These are phyloP conservation scores for Zygoascus tannicola DNA, from an alignment of 805 yeast species.

Conservation along the genomic window DNA sequence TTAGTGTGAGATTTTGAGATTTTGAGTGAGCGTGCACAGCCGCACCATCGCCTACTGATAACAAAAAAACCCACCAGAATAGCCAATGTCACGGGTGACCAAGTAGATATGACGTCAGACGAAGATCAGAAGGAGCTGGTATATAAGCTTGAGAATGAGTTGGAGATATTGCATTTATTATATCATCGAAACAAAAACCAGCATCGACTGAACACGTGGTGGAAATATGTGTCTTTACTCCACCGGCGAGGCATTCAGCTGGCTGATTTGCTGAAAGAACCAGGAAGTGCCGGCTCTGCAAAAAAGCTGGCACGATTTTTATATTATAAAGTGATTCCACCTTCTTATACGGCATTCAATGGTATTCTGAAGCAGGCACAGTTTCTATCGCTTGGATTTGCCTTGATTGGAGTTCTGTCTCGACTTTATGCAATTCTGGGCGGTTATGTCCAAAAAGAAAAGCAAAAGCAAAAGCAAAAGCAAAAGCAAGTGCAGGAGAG, in stretches of 20 bases:
- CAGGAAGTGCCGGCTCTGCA: constrained; percentile 1
- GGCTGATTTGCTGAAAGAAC: constrained; percentile 4
- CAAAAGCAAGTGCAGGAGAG: background rate
- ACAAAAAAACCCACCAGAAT: too few relatives aligned
- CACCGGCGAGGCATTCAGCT: constrained; percentile 37
- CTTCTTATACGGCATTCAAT: constrained; percentile 53
- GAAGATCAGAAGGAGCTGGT: too few relatives aligned
- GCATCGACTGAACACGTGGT: constrained; percentile 66
- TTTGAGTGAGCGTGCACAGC: too few relatives aligned
- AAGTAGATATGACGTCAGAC: too few relatives aligned
- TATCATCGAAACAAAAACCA: constrained; percentile 71
- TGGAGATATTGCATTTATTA: constrained; percentile 47
- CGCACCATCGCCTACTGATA: too few relatives aligned
- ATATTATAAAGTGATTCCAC: constrained; percentile 32
- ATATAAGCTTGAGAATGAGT: constrained; percentile 37
- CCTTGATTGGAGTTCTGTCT: constrained; percentile 49
- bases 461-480: background rate
- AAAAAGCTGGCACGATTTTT: constrained; percentile 24
- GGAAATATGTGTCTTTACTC: constrained; percentile 56
- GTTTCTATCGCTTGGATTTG: constrained; percentile 63
- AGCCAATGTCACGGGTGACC: too few relatives aligned
- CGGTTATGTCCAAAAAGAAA: background rate
- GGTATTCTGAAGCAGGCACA: constrained; percentile 67
- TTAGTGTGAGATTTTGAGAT: too few relatives aligned
- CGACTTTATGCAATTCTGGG: constrained; percentile 25